These are phyloP conservation scores for Barnettozyma pratensis DNA, from an alignment of 805 yeast species.

Conservation along the genomic window DNA sequence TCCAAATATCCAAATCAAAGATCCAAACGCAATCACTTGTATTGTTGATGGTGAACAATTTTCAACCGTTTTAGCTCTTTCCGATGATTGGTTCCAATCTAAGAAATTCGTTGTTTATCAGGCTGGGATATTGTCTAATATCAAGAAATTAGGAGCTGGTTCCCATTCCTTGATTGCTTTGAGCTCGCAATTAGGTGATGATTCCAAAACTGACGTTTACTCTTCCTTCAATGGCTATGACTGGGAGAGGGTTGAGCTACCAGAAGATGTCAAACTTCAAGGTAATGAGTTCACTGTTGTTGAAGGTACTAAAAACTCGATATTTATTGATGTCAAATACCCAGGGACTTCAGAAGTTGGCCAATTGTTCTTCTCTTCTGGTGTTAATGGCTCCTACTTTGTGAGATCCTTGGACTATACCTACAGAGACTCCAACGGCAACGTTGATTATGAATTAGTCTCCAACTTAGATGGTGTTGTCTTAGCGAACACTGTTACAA, in stretches of 20 bases:
- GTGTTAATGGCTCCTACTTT: conserved; percentile 48
- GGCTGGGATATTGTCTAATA: conserved; percentile 28
- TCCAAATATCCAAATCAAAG: conserved; percentile 18
- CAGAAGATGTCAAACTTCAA: conserved; percentile 16
- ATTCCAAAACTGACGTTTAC: conserved; percentile 22
- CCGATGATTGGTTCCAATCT: conserved; percentile 42
- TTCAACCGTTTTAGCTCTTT: conserved; percentile 28
- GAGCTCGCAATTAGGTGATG: conserved; percentile 24
- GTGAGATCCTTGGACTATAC: conserved; percentile 37
- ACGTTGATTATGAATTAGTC: conserved; percentile 34
- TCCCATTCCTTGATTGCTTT: conserved; percentile 32
- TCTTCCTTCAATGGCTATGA: conserved; percentile 29
- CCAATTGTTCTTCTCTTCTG: conserved; percentile 32
- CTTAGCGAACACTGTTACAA: conserved; percentile 37
- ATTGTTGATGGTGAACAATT: conserved; percentile 36
- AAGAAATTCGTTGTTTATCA: conserved; percentile 26
- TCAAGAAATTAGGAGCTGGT: conserved; percentile 30
- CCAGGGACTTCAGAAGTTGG: conserved; percentile 22
- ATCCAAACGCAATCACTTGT: conserved; percentile 38
- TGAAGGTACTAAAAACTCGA: conserved; percentile 34
- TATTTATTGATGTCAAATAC: conserved; percentile 34
- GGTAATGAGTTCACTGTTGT: conserved; percentile 27
- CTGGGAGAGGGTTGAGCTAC: conserved; percentile 33
- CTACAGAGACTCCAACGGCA: conserved; percentile 26
- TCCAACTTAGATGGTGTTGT: conserved; percentile 58